A percentile compares a stretch with the other conserved stretches of the same genome.
These are phyloP conservation scores for Leishmania martiniquensis DNA, from an alignment of 208 protist genomes.

Conservation along the genomic window DNA sequence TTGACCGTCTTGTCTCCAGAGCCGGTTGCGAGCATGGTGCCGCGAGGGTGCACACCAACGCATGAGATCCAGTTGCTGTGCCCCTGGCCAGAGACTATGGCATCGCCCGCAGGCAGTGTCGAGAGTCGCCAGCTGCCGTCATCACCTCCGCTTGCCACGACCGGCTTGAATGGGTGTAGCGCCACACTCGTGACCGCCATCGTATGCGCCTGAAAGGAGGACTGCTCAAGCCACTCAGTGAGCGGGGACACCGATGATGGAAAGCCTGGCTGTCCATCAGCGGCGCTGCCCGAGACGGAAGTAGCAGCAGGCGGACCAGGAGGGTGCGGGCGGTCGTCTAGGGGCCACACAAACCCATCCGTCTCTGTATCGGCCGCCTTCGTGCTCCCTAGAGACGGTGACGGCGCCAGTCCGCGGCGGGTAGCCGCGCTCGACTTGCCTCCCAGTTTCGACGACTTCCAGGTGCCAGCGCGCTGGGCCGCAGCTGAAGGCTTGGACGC, in stretches of 20 bases:
- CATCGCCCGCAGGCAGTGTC: slow-evolving; percentile 90
- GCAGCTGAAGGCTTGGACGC: slow-evolving; percentile 19
- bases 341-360: slow-evolving; percentile 68
- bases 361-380: slow-evolving; percentile 15
- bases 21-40: slow-evolving; percentile 94
- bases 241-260: slow-evolving; percentile 24
- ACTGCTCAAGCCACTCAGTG: slow-evolving; percentile 66
- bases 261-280: background rate
- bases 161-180: slow-evolving; percentile 94
- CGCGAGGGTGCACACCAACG: slow-evolving; percentile 88
- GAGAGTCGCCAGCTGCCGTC: slow-evolving; percentile 96
- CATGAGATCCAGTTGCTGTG: slow-evolving; percentile 94
- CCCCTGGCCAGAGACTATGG: slow-evolving; percentile 95
- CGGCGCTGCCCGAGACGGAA: background rate
- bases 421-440: slow-evolving; percentile 5
- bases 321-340: slow-evolving; percentile 56
- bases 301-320: background rate
- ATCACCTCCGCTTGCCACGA: slow-evolving; percentile 96
- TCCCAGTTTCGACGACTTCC: background rate
- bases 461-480: background rate
- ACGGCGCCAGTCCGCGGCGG: background rate
- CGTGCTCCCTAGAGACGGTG: slow-evolving; percentile 5
- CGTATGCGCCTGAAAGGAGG: slow-evolving; percentile 80
- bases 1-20: slow-evolving; percentile 97
- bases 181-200: slow-evolving; percentile 89